Evolutionary conservation across 257 asterid species (phyloP).

Genomic region (Petrea volubilis): DNA sequence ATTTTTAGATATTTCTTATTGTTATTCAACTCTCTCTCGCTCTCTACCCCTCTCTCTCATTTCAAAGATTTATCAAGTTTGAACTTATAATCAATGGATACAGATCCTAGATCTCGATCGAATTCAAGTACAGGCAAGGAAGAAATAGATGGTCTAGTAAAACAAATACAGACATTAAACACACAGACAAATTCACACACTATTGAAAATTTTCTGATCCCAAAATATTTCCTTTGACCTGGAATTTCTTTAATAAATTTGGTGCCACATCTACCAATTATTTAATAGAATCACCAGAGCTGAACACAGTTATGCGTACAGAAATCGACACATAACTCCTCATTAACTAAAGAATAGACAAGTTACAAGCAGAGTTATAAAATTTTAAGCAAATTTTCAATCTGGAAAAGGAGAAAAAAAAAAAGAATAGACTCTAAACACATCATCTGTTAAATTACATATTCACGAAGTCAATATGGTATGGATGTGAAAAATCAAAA

Average conservation of each 20-base stretch:
- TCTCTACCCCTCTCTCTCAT: too few species aligned
- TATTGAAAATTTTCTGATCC: not conserved
- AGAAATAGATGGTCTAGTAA: too few species aligned
- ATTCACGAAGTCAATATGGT: not conserved
- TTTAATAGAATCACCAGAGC: not conserved
- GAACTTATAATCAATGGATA: too few species aligned
- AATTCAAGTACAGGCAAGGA: too few species aligned
- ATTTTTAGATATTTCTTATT: too few species aligned
- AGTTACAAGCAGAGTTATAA: too few species aligned
- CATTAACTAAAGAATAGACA: not conserved
- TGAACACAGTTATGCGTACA: not conserved
- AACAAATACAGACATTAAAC: too few species aligned
- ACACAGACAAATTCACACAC: not conserved
- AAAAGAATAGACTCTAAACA: not conserved
- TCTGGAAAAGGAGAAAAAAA: too few species aligned
- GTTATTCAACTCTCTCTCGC: too few species aligned
- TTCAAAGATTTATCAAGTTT: too few species aligned
- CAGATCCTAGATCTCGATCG: too few species aligned
- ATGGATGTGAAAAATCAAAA: not conserved
- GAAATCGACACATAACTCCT: not conserved
- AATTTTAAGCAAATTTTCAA: too few species aligned
- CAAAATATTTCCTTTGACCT: not conserved
- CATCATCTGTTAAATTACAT: not conserved
- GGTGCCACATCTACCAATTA: not conserved
- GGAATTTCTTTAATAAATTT: not conserved